Evolutionary conservation across 2,329 filamentous ascomycete species (phyloP).

Genomic region (Cytospora schulzeri): DNA sequence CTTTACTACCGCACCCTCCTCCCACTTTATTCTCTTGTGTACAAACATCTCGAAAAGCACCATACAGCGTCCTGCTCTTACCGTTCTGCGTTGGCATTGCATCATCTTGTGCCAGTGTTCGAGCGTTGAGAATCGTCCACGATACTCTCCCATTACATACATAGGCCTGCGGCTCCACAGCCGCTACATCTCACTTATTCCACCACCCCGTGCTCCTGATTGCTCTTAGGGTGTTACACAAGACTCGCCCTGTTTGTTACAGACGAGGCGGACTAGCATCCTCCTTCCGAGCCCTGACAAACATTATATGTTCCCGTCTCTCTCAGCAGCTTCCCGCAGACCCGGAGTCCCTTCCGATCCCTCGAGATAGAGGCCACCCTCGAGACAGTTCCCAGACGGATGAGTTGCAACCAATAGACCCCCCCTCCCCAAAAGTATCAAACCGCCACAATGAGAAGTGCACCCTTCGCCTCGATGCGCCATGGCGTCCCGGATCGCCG

Average conservation of each 20-base stretch:
- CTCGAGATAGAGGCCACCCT: slow-evolving; percentile 11
- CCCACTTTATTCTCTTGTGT: slow-evolving; percentile 12
- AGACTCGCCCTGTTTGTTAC: slow-evolving; percentile 26
- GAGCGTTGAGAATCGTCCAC: slow-evolving; percentile 22
- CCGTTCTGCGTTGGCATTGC: slow-evolving; percentile 29
- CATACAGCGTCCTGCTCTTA: slow-evolving; percentile 25
- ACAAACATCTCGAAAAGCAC: slow-evolving; percentile 15
- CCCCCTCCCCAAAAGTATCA: too few species aligned
- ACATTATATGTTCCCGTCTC: slow-evolving; percentile 26
- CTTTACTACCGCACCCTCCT: slow-evolving; percentile 4
- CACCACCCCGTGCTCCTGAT: slow-evolving; percentile 23
- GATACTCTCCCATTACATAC: slow-evolving; percentile 20
- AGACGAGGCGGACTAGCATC: slow-evolving; percentile 25
- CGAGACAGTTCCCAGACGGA: slow-evolving; percentile 18
- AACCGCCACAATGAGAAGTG: slow-evolving; percentile 11
- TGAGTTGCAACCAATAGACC: slow-evolving; percentile 16
- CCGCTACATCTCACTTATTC: slow-evolving; percentile 16
- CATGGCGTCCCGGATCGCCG: slow-evolving; percentile 16
- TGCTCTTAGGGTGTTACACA: slow-evolving; percentile 24
- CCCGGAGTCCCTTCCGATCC: background rate
- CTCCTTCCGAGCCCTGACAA: slow-evolving; percentile 13
- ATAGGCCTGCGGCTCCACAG: slow-evolving; percentile 28
- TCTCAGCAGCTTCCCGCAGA: slow-evolving; percentile 8
- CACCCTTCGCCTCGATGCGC: slow-evolving; percentile 22
- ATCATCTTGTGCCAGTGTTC: slow-evolving; percentile 27